Base-by-base conservation (phyloP, 331 rosid species). In the Quercus phellos region DNA sequence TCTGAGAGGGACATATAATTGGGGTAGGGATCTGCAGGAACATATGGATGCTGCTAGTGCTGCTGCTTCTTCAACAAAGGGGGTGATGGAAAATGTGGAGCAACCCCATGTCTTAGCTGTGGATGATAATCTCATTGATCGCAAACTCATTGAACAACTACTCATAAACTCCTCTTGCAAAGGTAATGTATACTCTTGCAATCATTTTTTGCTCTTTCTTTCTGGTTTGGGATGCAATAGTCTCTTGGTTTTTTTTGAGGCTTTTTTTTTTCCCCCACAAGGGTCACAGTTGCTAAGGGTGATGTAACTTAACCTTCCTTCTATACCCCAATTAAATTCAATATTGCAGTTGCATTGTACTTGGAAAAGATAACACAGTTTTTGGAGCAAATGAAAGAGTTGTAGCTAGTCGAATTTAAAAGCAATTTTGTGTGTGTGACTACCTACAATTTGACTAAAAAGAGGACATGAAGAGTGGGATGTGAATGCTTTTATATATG, bases 51-150 rank as follows among this genome's bases (percentile, higher is more conserved):
- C 90, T 75, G 68, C 67, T 50, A 72, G 73, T 60, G 46, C 77
- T 7, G 72, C 71, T 71, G 55, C 86, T 32, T 79, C 88, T 30
- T 83, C 90, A 64, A 75, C 92, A 69, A 86, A 80, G 73, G 77
- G 82, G 85, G 78, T 78, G 72, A 92, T 86, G 92, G 90, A 82
- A 71, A 82, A 24, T 83, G 86, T 81, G 30, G 92, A 75, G 16
- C 85, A 85, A 64, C 96, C 94, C 60, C 98, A 94, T 79, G 97
- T 94, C 82, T 81, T 94, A n/a, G 98, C 97, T 50, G 97, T 94
- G 38, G 98, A 94, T 79, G 98, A 94, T 74, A 92, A 74, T 70
- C 79, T 89, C 50, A 78, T 89, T 78, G 98, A 94, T 83, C 93
- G 97, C 56, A 92, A 89, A 86, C 88, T 94, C 34, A 85, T 90